These are phyloP conservation scores for Citrullus mucosospermus DNA, from an alignment of 306 rosid genomes.

Conservation along the genomic window DNA sequence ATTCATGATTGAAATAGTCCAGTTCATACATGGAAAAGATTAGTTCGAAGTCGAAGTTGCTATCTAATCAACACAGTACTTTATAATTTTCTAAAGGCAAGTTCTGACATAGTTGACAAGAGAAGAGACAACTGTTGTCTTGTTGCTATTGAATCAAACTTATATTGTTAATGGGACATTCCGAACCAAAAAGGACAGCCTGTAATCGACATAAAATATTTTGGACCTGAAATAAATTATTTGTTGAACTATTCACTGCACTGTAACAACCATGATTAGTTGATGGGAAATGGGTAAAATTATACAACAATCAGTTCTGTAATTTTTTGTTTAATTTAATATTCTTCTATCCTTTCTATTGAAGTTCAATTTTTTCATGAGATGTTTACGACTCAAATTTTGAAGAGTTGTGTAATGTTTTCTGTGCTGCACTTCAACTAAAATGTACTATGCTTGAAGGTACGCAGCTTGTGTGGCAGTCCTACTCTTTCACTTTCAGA, in stretches of 20 bases:
- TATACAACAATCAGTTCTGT: background rate
- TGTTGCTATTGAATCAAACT: background rate
- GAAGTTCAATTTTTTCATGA: background rate
- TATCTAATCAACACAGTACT: background rate
- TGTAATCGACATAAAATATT: background rate
- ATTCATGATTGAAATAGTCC: background rate
- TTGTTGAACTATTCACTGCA: background rate
- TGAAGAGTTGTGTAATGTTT: background rate
- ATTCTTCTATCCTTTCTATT: background rate
- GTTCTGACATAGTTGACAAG: background rate
- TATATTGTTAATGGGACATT: background rate
- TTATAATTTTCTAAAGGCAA: background rate
- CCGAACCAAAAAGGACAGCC: background rate
- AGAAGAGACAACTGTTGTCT: background rate
- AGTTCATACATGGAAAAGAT: background rate
- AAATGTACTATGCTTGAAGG: constrained; percentile 31
- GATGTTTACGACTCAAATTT: background rate
- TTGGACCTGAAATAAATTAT: background rate
- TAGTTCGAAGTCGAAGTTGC: background rate
- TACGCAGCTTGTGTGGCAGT: constrained; percentile 60
- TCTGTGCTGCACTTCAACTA: constrained; percentile 7
- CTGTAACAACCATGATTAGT: background rate
- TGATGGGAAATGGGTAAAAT: background rate
- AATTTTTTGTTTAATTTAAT: background rate
- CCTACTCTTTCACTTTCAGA: constrained; percentile 66